Evolutionary conservation across 208 protist genomes (phyloP), one percentile per base, ranked within the genome.

Genomic region (Leishmania guyanensis): DNA sequence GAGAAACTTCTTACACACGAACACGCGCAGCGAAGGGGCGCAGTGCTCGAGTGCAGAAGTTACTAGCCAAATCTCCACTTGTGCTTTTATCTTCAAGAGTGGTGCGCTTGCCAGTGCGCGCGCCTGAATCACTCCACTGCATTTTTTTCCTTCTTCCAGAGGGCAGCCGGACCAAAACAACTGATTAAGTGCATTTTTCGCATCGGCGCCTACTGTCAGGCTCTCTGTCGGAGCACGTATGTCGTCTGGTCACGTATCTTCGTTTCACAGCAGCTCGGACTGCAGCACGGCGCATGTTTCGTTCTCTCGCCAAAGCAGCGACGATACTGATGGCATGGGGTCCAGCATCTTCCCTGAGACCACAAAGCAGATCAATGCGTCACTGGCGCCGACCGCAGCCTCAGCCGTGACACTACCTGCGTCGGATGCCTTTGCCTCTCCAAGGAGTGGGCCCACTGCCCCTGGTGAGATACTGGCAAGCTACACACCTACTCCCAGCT

Each of bases 201-300:
- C 22, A 73, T 71, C 20, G 14, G 17, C 26, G 10, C 36, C 16
- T 29, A 48, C 65, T 48, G 36, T 46, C 65, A 10, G 36, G 16
- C 1, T 5, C 20, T 50, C 46, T 50, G 39, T 17, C 46, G 26
- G 46, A 73, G 22, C 22, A 53, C 68, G 4, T 2, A 92, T 92
- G 89, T 79, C 77, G 50, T 81, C 83, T n/a, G 75, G 66, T 16
- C 74, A 46, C 3, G 33, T 68, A 58, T 84, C 90, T 8, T 84
- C 89, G 8, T 87, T 90, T n/a, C 71, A 84, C 80, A 91, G 85
- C 78, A 91, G 89, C 86, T 89, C 87, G 17, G 87, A 91, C 22
- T 88, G 82, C 68, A 43, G 60, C 20, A 80, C 73, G 0, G 71
- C 72, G 1, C 72, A 68, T 12, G 22, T 82, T 36, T 71, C 54